A percentile compares a stretch with the other conserved stretches of the same genome.
Evolutionary conservation across 129 eudicot species (phyloP).

Genomic region (Arctium minus): DNA sequence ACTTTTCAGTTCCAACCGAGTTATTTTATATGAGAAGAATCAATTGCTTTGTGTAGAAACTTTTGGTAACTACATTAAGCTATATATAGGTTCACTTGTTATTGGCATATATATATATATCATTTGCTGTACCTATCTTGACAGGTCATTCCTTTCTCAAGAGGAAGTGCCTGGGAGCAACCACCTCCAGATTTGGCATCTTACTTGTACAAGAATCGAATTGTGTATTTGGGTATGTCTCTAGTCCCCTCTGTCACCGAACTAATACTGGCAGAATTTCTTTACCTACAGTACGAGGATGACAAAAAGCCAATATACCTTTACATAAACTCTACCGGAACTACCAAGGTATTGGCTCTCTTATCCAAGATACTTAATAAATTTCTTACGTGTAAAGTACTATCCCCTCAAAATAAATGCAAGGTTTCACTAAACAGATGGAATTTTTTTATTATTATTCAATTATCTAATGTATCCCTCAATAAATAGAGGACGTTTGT

Average conservation of each 20-base stretch:
- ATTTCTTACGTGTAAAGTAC: not conserved
- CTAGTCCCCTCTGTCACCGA: conserved; percentile 78
- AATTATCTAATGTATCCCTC: not conserved
- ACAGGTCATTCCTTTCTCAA: conserved; percentile 89
- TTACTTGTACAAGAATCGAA: conserved; percentile 63
- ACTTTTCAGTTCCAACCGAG: not conserved
- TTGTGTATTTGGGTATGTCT: conserved; percentile 90
- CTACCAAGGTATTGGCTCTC: conserved; percentile 64
- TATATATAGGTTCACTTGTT: not conserved
- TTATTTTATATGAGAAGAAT: not conserved
- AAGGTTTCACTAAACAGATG: not conserved
- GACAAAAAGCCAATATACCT: conserved; percentile 80
- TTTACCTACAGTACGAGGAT: conserved; percentile 74
- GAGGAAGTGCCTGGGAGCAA: conserved; percentile 79
- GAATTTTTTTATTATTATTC: not conserved
- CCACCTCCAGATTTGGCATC: conserved; percentile 98
- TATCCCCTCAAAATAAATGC: not conserved
- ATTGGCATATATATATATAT: not conserved
- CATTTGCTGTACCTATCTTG: not conserved
- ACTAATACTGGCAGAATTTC: conserved; percentile 71
- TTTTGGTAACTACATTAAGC: not conserved
- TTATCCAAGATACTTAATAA: not conserved
- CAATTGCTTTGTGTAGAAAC: not conserved
- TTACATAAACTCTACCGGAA: conserved; percentile 90
- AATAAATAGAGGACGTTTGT: not conserved